phyloP scores from a whole-genome alignment of 257 asterid genomes.

The Lantana camara region DNA sequence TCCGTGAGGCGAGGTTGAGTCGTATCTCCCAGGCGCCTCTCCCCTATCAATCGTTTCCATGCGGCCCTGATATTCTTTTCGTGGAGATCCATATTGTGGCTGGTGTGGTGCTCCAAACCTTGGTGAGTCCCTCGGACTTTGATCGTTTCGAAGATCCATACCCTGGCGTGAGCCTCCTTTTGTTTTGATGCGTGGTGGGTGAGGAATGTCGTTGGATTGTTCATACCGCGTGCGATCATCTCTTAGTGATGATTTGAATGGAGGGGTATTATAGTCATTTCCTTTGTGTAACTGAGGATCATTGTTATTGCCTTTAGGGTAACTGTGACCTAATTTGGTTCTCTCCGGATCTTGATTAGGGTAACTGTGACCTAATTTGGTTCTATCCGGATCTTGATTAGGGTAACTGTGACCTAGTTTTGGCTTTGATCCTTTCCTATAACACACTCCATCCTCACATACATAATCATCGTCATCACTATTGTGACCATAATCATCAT shows the following conservation, averaged over 20 bases:
- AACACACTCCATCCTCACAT: slow-evolving; percentile 23
- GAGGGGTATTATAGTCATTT: background rate
- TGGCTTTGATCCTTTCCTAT: slow-evolving; percentile 9
- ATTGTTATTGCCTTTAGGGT: too few species aligned
- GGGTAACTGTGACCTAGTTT: background rate
- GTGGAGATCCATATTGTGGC: slow-evolving; percentile 11
- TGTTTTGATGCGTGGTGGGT: slow-evolving; percentile 29
- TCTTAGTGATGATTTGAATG: background rate
- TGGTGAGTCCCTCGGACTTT: slow-evolving; percentile 25
- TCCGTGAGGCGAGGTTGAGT: background rate
- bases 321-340: background rate
- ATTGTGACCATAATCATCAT: too few species aligned
- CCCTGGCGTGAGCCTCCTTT: slow-evolving; percentile 6
- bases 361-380: too few species aligned
- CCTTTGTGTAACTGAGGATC: background rate
- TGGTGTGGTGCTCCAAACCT: background rate
- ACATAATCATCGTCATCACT: slow-evolving; percentile 19
- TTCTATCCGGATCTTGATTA: too few species aligned
- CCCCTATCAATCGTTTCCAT: slow-evolving; percentile 21
- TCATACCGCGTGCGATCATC: slow-evolving; percentile 12
- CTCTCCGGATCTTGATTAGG: background rate
- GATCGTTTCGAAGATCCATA: background rate
- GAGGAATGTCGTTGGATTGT: background rate
- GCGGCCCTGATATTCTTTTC: slow-evolving; percentile 11
- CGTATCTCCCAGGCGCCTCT: slow-evolving; percentile 31